Evolutionary conservation across 331 rosid genomes (phyloP), one percentile per base, ranked within the genome.

Genomic region (Arachis monticola): DNA sequence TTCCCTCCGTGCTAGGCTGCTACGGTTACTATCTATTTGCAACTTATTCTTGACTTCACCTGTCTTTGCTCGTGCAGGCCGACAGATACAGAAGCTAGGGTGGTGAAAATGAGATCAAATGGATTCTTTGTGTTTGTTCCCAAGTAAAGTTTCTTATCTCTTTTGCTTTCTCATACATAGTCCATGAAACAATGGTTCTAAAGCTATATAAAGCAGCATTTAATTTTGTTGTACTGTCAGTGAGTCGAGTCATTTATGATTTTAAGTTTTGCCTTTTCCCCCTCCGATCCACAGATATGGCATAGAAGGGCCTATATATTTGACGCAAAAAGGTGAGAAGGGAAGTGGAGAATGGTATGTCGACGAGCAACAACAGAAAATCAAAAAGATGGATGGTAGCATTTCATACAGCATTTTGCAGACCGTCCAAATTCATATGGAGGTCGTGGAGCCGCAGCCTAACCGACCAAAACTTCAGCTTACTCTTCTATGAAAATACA

Each of bases 51-150:
- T 60, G 31, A 30, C 11, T 42, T 58, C 12, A 4, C 47, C 50
- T 51, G 31, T 73, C 60, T 70, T 82, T 80, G 31, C 40, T 68
- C 57, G 11, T 78, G 78, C 80, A 95, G 99, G 91, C 97, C 97
- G 48, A 95, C 91, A 1, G 97, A 95, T 57, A 81, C 93, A 1
- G 97, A 95, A 79, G 97, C 86, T 31, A 95, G 99, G 85, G 77
- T 95, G 78, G 99, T 95, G 79, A 95, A 91, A 87, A 90, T 95
- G 86, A 83, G 99, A 80, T 86, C 97, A 58, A 95, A 95, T 46
- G 99, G 99, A 55, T 90, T 95, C 81, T 87, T 95, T 41, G 99
- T 95, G 64, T 95, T 92, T 66, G 97, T 92, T 65, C 99, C 97
- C 83, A 90, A 95, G 99, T 92, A 92, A 84, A 30, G 83, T 79